Evolutionary conservation across 306 rosid genomes (phyloP), one percentile per base, ranked within the genome.

Genomic region (Malus sylvestris): DNA sequence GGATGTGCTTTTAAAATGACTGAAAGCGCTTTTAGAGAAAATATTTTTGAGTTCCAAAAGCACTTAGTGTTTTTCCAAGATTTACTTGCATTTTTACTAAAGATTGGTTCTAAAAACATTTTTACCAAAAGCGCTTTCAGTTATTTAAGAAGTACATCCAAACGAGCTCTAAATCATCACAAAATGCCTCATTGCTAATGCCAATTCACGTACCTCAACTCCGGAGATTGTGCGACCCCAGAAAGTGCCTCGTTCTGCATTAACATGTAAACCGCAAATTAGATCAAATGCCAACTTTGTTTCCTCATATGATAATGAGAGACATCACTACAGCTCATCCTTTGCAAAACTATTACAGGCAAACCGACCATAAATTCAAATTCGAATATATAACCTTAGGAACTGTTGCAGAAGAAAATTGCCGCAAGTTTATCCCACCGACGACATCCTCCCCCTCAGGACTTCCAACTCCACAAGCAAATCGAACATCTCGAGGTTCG

Each of bases 381-480:
- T 49, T 64, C 33, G 8, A 23, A 16, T 6, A 32, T 29, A 29
- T 68, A 52, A 92, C 98, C 94, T 84, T 77, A 27, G 93, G 92
- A 85, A 92, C 87, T 10, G 86, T 32, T 4, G 90, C 97, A 53
- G 96, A 92, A 19, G 97, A 95, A 83, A 92, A 90, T 49, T 88
- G 97, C 35, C 84, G 88, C 72, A 92, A 84, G 30, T 71, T 82
- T 75, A 88, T 75, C 23, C 62, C 73, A 52, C 57, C 70, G 35
- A 74, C 58, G 19, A 12, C 81, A 79, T 81, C 78, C 57, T 83
- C 82, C 72, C 78, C 81, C 76, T 83, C 84, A 19, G 79, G 77
- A 61, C 74, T 84, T 65, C 84, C 90, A 30, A 55, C 66, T 55
- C 79, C 81, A 30, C 81, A 46, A 45, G 86, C 81, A 76, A 95